These are phyloP conservation scores for Amphichorda felina DNA, from an alignment of 2,329 filamentous ascomycete genomes.

Conservation along the genomic window DNA sequence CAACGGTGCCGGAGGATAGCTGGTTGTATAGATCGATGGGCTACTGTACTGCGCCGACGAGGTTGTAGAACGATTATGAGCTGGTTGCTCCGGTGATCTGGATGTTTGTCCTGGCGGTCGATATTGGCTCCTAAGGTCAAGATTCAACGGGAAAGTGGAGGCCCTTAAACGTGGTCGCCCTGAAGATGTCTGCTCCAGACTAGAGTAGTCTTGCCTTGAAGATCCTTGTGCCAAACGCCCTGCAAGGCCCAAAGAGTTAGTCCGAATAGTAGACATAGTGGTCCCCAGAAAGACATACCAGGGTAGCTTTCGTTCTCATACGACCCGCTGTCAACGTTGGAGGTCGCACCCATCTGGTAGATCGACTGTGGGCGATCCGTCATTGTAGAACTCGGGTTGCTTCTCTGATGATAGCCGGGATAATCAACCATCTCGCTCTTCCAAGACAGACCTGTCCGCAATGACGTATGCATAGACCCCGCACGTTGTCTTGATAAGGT, in stretches of 20 bases:
- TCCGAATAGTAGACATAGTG: background rate
- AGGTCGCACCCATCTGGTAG: conserved; percentile 2
- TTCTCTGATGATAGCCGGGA: conserved; percentile 27
- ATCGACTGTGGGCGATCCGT: conserved; percentile 1
- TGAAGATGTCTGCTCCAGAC: conserved; percentile 26
- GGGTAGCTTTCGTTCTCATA: background rate
- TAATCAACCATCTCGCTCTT: conserved; percentile 50
- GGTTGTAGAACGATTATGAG: background rate
- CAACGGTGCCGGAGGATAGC: conserved; percentile 41
- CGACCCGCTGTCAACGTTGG: background rate
- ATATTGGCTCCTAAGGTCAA: conserved; percentile 33
- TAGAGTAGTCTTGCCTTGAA: conserved; percentile 21
- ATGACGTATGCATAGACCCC: conserved; percentile 45
- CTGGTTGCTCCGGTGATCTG: too few species aligned
- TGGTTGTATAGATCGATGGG: conserved; percentile 33
- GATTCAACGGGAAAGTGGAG: conserved; percentile 31
- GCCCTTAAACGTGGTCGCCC: conserved; percentile 35
- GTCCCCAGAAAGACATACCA: background rate
- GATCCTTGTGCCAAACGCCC: background rate
- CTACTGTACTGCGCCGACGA: conserved; percentile 24
- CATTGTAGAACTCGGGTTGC: background rate
- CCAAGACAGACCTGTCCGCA: conserved; percentile 51
- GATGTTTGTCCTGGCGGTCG: conserved; percentile 9
- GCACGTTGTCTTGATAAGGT: conserved; percentile 44
- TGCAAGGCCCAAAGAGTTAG: background rate